Conservation (phyloP, 805 yeast genomes). For the Wickerhamiella lipophila region DNA sequence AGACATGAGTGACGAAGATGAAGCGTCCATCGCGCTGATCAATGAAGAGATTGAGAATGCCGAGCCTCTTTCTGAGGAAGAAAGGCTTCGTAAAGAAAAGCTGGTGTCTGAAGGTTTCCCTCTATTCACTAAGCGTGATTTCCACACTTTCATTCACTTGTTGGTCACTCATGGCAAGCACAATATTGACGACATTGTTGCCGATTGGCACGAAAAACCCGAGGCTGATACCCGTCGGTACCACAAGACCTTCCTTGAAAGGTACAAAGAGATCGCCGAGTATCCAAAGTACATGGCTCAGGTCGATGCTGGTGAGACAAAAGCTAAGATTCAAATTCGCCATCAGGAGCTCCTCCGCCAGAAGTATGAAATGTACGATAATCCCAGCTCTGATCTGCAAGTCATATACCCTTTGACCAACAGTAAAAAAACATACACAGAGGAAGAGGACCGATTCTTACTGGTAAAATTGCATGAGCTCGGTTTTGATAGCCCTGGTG, state of each 20-base stretch:
- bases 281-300: conserved; percentile 68
- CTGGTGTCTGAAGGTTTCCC: conserved; percentile 56
- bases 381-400: conserved; percentile 64
- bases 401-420: conserved; percentile 66
- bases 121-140: conserved; percentile 78
- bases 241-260: conserved; percentile 65
- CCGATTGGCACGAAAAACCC: conserved; percentile 49
- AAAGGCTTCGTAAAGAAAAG: conserved; percentile 52
- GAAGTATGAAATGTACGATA: conserved; percentile 53
- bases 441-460: conserved; percentile 81
- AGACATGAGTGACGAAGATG: conserved; percentile 30
- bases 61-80: conserved; percentile 62
- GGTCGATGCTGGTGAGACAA: conserved; percentile 82
- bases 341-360: conserved; percentile 70
- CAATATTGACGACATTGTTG: conserved; percentile 51
- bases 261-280: conserved; percentile 73
- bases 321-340: conserved; percentile 44
- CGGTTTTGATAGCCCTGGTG: conserved; percentile 66
- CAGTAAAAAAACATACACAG: conserved; percentile 56
- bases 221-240: conserved; percentile 67
- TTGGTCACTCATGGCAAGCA: conserved; percentile 71
- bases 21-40: conserved; percentile 36
- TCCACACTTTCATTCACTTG: conserved; percentile 62
- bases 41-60: conserved; percentile 51
- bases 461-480: conserved; percentile 60